Conservation (phyloP, 371 early-diverging fungal species). For the Saksenaea oblongispora region DNA sequence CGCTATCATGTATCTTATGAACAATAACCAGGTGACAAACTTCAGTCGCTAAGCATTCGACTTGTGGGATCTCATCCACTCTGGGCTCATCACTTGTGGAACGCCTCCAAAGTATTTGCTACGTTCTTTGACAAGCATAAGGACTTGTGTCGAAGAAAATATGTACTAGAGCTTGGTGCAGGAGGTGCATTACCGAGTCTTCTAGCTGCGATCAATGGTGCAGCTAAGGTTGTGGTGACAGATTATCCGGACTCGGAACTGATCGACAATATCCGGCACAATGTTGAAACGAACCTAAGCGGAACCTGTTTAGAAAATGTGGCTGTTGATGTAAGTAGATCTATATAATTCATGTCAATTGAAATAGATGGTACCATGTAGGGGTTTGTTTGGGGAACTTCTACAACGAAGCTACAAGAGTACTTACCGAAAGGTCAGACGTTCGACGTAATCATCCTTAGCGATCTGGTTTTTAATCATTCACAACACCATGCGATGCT, state of each 20-base stretch:
- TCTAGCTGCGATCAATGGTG: constrained; percentile 73
- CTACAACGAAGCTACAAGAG: constrained; percentile 52
- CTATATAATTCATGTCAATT: neutral
- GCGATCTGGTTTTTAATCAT: constrained; percentile 93
- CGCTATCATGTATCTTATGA: neutral
- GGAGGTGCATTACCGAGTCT: constrained; percentile 90
- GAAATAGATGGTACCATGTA: neutral
- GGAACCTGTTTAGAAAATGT: constrained; percentile 16
- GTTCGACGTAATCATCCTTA: constrained; percentile 85
- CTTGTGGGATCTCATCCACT: constrained; percentile 81
- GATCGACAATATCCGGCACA: constrained; percentile 75
- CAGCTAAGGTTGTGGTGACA: constrained; percentile 78
- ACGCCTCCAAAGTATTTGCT: constrained; percentile 84
- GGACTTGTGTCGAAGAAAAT: constrained; percentile 57
- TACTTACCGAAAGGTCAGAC: constrained; percentile 30
- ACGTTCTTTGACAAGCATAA: constrained; percentile 72
- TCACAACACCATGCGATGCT: constrained; percentile 77
- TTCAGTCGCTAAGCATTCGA: constrained; percentile 48
- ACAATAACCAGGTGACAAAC: constrained; percentile 9
- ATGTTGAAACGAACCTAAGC: constrained; percentile 54
- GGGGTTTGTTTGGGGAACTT: constrained; percentile 89
- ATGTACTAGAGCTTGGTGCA: constrained; percentile 88
- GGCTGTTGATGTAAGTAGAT: constrained; percentile 19
- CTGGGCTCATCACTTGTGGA: constrained; percentile 94
- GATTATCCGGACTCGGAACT: constrained; percentile 90